A percentile compares a stretch with the other conserved stretches of the same genome.
These are phyloP conservation scores for Curvularia verruculosa DNA, from an alignment of 2,329 filamentous ascomycete species.

Conservation along the genomic window DNA sequence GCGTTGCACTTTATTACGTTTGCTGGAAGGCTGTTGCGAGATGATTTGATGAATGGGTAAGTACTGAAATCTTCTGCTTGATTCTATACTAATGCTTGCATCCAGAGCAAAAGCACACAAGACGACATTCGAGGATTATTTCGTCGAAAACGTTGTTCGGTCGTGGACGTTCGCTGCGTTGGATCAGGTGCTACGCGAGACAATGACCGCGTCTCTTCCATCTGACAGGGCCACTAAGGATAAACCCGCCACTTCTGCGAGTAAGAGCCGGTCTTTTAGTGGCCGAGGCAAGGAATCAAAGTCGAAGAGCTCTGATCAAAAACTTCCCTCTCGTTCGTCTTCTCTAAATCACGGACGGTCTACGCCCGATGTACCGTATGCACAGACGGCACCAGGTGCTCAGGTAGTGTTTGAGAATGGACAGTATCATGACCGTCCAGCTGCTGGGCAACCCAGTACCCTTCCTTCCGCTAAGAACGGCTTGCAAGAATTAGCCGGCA, in stretches of 20 bases:
- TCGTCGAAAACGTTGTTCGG: slow-evolving; percentile 75
- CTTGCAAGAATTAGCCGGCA: slow-evolving; percentile 80
- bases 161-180: slow-evolving; percentile 80
- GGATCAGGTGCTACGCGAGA: slow-evolving; percentile 78
- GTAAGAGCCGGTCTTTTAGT: slow-evolving; percentile 59
- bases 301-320: slow-evolving; percentile 68
- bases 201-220: slow-evolving; percentile 69
- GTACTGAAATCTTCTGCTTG: not conserved
- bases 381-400: slow-evolving; percentile 31
- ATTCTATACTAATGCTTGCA: slow-evolving; percentile 23
- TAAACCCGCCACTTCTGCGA: slow-evolving; percentile 36
- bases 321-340: slow-evolving; percentile 69
- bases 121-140: slow-evolving; percentile 50
- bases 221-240: slow-evolving; percentile 57
- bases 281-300: slow-evolving; percentile 63
- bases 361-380: slow-evolving; percentile 42
- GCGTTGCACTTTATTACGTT: slow-evolving; percentile 84
- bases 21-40: slow-evolving; percentile 77
- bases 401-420: slow-evolving; percentile 50
- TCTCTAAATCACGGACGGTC: slow-evolving; percentile 58
- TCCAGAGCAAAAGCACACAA: slow-evolving; percentile 42
- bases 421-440: slow-evolving; percentile 41
- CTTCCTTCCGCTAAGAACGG: slow-evolving; percentile 58
- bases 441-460: slow-evolving; percentile 28
- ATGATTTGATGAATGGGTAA: slow-evolving; percentile 73